Percentiles rank a stretch among this genome's conserved stretches.
Conservation (phyloP, 2,329 filamentous ascomycete genomes). For the Exserohilum turcica region DNA sequence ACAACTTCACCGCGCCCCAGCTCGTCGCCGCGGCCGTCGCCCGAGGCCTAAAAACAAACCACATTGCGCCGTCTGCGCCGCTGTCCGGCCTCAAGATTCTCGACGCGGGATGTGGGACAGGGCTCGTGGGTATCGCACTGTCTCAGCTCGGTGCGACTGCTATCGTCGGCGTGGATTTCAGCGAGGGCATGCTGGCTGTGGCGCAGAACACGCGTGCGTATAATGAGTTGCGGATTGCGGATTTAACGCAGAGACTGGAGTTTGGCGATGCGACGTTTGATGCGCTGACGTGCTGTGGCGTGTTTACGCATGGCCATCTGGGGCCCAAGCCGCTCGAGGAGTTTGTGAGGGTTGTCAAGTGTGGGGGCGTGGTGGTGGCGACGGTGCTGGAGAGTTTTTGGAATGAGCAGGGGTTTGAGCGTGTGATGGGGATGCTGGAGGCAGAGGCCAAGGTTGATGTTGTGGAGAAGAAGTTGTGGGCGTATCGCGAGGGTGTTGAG, state of each 20-base stretch:
- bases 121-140: slow-evolving; percentile 58
- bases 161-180: slow-evolving; percentile 61
- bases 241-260: slow-evolving; percentile 54
- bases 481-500: slow-evolving; percentile 36
- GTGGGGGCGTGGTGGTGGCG: slow-evolving; percentile 56
- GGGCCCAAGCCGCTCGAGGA: slow-evolving; percentile 57
- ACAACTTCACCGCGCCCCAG: slow-evolving; percentile 51
- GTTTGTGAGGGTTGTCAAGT: slow-evolving; percentile 57
- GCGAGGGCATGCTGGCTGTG: slow-evolving; percentile 59
- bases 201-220: slow-evolving; percentile 58
- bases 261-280: slow-evolving; percentile 54
- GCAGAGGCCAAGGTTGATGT: slow-evolving; percentile 45
- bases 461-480: slow-evolving; percentile 38
- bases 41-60: slow-evolving; percentile 20
- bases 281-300: slow-evolving; percentile 60
- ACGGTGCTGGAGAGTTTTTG: slow-evolving; percentile 60
- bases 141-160: slow-evolving; percentile 50
- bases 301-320: slow-evolving; percentile 61
- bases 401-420: slow-evolving; percentile 55
- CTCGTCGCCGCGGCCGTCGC: slow-evolving; percentile 40
- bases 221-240: slow-evolving; percentile 51
- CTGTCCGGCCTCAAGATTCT: slow-evolving; percentile 48
- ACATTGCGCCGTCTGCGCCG: slow-evolving; percentile 14
- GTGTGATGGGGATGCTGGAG: slow-evolving; percentile 50
- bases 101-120: slow-evolving; percentile 63